A percentile compares a stretch with the other conserved stretches of the same genome.
Conservation (phyloP, 2,329 filamentous ascomycete genomes). For the Pezicula neosporulosa region DNA sequence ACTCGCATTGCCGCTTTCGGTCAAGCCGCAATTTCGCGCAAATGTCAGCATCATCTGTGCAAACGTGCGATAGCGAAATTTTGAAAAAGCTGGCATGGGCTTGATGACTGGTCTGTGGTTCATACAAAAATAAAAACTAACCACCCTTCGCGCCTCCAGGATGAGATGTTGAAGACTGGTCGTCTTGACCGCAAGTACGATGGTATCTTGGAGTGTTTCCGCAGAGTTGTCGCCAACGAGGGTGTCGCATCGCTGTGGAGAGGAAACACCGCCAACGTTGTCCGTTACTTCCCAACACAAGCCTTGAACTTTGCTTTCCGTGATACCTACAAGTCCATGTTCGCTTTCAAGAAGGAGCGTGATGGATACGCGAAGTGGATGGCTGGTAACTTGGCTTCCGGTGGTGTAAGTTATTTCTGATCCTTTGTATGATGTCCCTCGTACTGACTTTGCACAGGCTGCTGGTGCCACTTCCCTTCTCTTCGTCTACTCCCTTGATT, state of each 20-base stretch:
- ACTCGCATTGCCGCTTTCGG: conserved; percentile 14
- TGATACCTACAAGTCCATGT: conserved; percentile 99
- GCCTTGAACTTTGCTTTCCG: conserved; percentile 99
- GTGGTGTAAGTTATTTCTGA: conserved; percentile 73
- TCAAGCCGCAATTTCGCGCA: conserved; percentile 6
- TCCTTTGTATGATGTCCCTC: background rate
- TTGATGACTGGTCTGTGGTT: background rate
- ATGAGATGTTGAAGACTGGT: conserved; percentile 99
- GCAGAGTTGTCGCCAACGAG: conserved; percentile 83
- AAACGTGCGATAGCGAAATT: background rate
- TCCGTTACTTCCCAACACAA: conserved; percentile 99
- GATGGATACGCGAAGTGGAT: conserved; percentile 99
- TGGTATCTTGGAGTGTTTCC: conserved; percentile 95
- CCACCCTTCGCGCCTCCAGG: conserved; percentile 48
- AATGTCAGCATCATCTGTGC: background rate
- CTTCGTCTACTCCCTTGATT: conserved; percentile 99
- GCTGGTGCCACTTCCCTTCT: conserved; percentile 99
- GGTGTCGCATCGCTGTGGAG: conserved; percentile 96
- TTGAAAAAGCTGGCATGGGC: background rate
- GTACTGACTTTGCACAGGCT: conserved; percentile 48
- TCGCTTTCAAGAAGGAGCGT: conserved; percentile 99
- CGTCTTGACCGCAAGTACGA: conserved; percentile 97
- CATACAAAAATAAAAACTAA: conserved; percentile 13
- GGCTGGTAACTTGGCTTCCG: conserved; percentile 98
- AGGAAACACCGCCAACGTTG: conserved; percentile 99